These are phyloP conservation scores for Podila minutissima DNA, from an alignment of 192 early-diverging fungal genomes.

Conservation along the genomic window DNA sequence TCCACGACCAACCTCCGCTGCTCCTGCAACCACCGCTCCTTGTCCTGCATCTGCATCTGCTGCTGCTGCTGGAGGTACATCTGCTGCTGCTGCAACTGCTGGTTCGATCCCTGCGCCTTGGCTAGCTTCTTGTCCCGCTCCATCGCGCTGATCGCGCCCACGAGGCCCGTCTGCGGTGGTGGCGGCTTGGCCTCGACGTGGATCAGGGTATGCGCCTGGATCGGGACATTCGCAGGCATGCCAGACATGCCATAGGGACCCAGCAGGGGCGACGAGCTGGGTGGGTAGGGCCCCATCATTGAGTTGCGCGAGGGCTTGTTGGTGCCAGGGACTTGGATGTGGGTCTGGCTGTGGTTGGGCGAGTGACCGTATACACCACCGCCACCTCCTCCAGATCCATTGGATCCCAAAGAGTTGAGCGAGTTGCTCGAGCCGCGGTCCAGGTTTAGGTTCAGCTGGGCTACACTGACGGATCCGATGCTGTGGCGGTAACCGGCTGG, in stretches of 20 bases:
- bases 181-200: slow-evolving; percentile 49
- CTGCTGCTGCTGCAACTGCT: slow-evolving; percentile 38
- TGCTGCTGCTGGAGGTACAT: slow-evolving; percentile 28
- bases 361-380: neutral
- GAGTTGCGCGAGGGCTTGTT: slow-evolving; percentile 1
- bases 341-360: slow-evolving; percentile 3
- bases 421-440: slow-evolving; percentile 22
- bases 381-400: slow-evolving; percentile 1
- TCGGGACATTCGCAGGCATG: neutral
- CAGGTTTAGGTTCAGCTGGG: slow-evolving; percentile 12
- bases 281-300: neutral
- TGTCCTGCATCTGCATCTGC: slow-evolving; percentile 23
- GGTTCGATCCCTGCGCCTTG: slow-evolving; percentile 42
- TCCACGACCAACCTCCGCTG: slow-evolving; percentile 37
- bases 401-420: slow-evolving; percentile 26
- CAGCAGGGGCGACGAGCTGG: neutral
- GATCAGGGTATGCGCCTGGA: slow-evolving; percentile 20
- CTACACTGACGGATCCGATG: slow-evolving; percentile 1
- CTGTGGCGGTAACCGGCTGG: slow-evolving; percentile 40
- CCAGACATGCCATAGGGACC: neutral
- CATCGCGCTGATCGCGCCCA: slow-evolving; percentile 41
- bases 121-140: slow-evolving; percentile 49
- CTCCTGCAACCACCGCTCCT: slow-evolving; percentile 45
- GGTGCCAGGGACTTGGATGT: neutral
- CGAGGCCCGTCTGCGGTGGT: slow-evolving; percentile 39